These are phyloP conservation scores for Pleurotus giganteus DNA, from an alignment of 768 basidiomycete genomes.

Conservation along the genomic window DNA sequence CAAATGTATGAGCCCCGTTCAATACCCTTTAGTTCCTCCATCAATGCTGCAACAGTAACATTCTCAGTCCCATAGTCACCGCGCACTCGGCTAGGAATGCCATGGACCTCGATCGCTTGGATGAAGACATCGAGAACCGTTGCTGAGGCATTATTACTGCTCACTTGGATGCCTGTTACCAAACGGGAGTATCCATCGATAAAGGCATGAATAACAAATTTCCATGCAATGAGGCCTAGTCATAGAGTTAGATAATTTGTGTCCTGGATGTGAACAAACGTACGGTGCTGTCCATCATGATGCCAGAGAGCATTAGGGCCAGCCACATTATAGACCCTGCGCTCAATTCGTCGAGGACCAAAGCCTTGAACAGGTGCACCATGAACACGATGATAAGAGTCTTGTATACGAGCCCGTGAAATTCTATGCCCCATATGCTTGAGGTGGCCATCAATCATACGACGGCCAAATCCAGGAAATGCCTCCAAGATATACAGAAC, in stretches of 20 bases:
- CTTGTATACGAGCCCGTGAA: slow-evolving; percentile 15
- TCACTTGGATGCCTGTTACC: slow-evolving; percentile 31
- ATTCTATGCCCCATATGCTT: slow-evolving; percentile 18
- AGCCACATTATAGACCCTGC: slow-evolving; percentile 28
- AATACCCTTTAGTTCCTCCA: slow-evolving; percentile 23
- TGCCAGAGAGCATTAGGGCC: slow-evolving; percentile 37
- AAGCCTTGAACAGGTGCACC: slow-evolving; percentile 20
- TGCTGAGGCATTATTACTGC: slow-evolving; percentile 36
- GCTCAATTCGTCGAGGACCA: slow-evolving; percentile 21
- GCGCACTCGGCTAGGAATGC: slow-evolving; percentile 28
- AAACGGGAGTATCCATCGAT: slow-evolving; percentile 40
- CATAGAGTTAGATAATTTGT: slow-evolving; percentile 19
- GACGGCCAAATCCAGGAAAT: slow-evolving; percentile 24
- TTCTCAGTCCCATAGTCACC: slow-evolving; percentile 35
- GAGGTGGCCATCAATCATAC: slow-evolving; percentile 24
- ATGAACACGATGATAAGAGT: slow-evolving; percentile 18
- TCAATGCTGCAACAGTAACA: slow-evolving; percentile 25
- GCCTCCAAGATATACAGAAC: slow-evolving; percentile 17
- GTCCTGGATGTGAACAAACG: slow-evolving; percentile 20
- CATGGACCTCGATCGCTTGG: slow-evolving; percentile 18
- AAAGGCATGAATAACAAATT: slow-evolving; percentile 37
- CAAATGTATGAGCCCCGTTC: slow-evolving; percentile 34
- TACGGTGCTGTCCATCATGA: slow-evolving; percentile 36
- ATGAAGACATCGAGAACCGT: slow-evolving; percentile 38
- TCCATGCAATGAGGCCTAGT: slow-evolving; percentile 31